These are phyloP conservation scores for Peronospora farinosa DNA, from an alignment of 352 stramenopile genomes.

Conservation along the genomic window DNA sequence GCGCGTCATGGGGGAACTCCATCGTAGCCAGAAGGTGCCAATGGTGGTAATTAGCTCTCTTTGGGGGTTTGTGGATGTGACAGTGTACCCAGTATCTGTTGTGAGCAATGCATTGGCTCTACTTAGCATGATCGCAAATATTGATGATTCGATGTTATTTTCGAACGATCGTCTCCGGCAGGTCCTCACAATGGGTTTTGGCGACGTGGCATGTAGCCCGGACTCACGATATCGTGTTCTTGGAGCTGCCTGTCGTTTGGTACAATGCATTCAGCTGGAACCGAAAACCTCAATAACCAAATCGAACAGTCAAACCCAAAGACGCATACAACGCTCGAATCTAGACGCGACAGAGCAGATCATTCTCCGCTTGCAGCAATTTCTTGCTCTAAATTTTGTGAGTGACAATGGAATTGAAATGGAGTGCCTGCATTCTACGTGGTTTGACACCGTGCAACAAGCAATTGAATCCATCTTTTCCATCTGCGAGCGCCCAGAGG, in stretches of 20 bases:
- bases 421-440: constrained; percentile 53
- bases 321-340: constrained; percentile 64
- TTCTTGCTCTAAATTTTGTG: constrained; percentile 85
- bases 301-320: constrained; percentile 35
- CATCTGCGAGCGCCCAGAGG: constrained; percentile 86
- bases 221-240: constrained; percentile 51
- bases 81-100: constrained; percentile 46
- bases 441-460: constrained; percentile 90
- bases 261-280: constrained; percentile 60
- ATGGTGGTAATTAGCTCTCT: constrained; percentile 57
- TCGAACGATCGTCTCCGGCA: constrained; percentile 50
- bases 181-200: constrained; percentile 55
- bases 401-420: constrained; percentile 46
- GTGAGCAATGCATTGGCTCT: constrained; percentile 57
- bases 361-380: constrained; percentile 78
- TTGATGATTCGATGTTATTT: constrained; percentile 57
- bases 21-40: constrained; percentile 52
- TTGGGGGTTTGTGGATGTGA: constrained; percentile 64
- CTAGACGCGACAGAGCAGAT: constrained; percentile 87
- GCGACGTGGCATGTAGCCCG: constrained; percentile 39
- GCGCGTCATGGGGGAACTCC: constrained; percentile 61
- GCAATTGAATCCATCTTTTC: constrained; percentile 90
- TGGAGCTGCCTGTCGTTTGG: constrained; percentile 49
- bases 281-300: constrained; percentile 30
- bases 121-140: constrained; percentile 63